phyloP scores from a whole-genome alignment of 169 alveolate genomes.

The Eimeria nieschulzi region DNA sequence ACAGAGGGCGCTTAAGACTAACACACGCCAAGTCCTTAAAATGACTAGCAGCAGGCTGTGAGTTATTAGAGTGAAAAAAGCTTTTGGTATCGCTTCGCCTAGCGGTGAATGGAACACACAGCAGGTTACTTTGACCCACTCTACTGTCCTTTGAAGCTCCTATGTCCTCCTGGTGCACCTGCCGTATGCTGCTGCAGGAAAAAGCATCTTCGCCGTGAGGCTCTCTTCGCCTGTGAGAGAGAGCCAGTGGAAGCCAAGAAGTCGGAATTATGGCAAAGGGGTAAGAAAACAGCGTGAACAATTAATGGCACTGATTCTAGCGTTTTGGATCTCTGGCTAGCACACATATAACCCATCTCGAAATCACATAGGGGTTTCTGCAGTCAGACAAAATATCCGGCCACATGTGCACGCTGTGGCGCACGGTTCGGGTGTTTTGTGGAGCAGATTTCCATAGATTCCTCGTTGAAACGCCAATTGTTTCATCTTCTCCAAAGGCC shows the following conservation, averaged over 20 bases:
- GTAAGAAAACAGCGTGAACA: background rate
- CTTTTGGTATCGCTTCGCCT: too few relatives aligned
- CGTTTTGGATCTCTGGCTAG: background rate
- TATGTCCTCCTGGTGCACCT: background rate
- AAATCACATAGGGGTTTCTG: too few relatives aligned
- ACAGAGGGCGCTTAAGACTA: constrained; percentile 44
- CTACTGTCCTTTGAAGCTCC: too few relatives aligned
- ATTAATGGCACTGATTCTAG: background rate
- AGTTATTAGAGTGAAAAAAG: background rate
- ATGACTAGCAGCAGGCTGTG: constrained; percentile 23
- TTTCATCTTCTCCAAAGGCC: background rate
- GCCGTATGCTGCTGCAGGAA: constrained; percentile 29
- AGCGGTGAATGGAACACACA: too few relatives aligned
- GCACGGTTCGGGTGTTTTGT: background rate
- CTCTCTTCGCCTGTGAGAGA: constrained; percentile 55
- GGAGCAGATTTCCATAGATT: constrained; percentile 12
- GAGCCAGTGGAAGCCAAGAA: constrained; percentile 70
- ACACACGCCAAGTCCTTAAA: constrained; percentile 19
- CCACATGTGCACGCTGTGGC: too few relatives aligned
- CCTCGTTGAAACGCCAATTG: constrained; percentile 10
- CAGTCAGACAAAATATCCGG: too few relatives aligned
- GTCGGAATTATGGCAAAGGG: constrained; percentile 57
- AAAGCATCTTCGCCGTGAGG: constrained; percentile 52
- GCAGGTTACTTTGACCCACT: too few relatives aligned
- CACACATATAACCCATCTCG: too few relatives aligned